Evolutionary conservation across 371 early-diverging fungal species (phyloP), one percentile per base, ranked within the genome.

Genomic region (Mucor saturninus): DNA sequence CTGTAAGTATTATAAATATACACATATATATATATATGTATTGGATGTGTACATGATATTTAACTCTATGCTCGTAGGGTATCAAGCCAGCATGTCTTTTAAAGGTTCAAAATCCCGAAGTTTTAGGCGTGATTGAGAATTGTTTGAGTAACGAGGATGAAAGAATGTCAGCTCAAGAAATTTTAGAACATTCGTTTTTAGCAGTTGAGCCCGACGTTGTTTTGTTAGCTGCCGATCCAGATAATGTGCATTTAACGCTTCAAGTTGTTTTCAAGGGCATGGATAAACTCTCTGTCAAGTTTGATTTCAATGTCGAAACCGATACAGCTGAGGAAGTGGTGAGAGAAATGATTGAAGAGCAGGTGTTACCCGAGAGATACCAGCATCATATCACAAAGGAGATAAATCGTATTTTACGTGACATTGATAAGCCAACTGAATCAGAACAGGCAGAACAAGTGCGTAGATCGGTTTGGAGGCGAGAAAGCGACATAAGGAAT

Each of bases 321-420:
- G 94, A 93, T 68, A 93, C 93, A 6, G 90, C 92, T 8, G 92
- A 91, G 52, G 86, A 87, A 66, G 91, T 93, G 3, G 89, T 91
- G 6, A 80, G 83, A 39, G 94, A 93, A 65, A 92, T 93, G 91
- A 88, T 89, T 54, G 85, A 86, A 53, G 90, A 90, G 58, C 76
- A 86, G 50, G 88, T 90, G 11, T 72, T 90, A 7, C 87, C 88
- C 4, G 78, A 84, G 51, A 69, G 78, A 56, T 90, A 86, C 62
- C 86, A 87, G 38, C 83, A 85, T 45, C 81, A 89, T 48, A 86
- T 93, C 49, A 89, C 86, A 48, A 83, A 82, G 43, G 89, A 92
- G 61, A 91, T 92, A 68, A 88, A 90, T 52, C 85, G 88, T 54
- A 90, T 86, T 26, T 67, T 91, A n/a, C 80, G 85, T 38, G 92